Evolutionary conservation across 1,284 basidiomycete genomes (phyloP), one percentile per base, ranked within the genome.

Genomic region (Lignosus rhinocerotis): DNA sequence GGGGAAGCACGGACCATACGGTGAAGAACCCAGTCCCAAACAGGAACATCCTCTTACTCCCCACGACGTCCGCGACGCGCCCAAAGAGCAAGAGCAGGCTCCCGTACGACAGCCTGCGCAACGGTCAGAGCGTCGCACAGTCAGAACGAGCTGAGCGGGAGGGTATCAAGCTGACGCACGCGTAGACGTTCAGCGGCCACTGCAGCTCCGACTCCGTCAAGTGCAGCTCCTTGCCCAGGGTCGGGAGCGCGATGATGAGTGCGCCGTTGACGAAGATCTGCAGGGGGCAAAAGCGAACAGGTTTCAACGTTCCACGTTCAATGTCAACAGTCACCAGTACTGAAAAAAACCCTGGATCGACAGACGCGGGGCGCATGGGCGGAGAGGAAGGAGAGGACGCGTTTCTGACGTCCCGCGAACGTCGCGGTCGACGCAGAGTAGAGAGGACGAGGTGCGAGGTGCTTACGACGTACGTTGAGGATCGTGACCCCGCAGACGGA

Each of bases 121-220:
- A 16, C 14, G 12, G 25, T 36, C 16, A 16, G 32, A 19, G 31
- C 32, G 42, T n/a, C 8, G 19, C 34, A n/a, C 17, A 14, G 11
- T 10, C 17, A 43, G 42, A 30, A 34, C 31, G 44, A 38, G 11
- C 19, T 17, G 41, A 7, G 16, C 49, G 41, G 44, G 21, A 41
- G 31, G 11, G 25, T 16, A 45, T 39, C 38, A 11, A 31, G 17
- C n/a, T 30, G 6, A 75, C 72, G 48, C 66, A 76, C 72, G 73
- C 63, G 58, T 75, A 77, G 31, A 78, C 73, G 48, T 75, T 74
- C 1, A 79, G 55, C 0, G 78, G 77, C 79, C 79, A 80, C 59
- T 76, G 74, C 8, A 79, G 65, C 45, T 75, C 69, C n/a, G 71
- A 63, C 55, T 76, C 69, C 41, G 60, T 66, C 60, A 78, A 73